Conservation (phyloP, 2,329 filamentous ascomycete species). For the Pseudogymnoascus sp. region DNA sequence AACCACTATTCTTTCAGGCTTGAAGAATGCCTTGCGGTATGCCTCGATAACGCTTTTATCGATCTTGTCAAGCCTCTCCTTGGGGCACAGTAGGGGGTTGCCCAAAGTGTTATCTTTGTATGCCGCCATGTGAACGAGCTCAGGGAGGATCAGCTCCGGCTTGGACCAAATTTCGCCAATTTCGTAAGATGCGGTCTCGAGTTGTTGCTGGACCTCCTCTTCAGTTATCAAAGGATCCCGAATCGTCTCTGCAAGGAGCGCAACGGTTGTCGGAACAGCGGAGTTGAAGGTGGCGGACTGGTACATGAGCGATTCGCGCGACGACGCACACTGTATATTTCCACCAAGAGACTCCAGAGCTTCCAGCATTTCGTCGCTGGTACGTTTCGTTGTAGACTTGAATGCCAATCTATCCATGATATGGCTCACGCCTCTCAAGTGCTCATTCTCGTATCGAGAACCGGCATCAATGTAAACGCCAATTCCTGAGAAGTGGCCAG, state of each 20-base stretch:
- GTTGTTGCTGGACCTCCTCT: conserved; percentile 76
- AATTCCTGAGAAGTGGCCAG: conserved; percentile 89
- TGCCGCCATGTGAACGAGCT: conserved; percentile 89
- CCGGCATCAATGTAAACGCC: conserved; percentile 95
- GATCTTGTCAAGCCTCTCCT: conserved; percentile 72
- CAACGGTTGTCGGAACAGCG: conserved; percentile 74
- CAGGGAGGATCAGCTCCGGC: conserved; percentile 89
- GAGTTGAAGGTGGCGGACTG: conserved; percentile 97
- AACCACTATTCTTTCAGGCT: conserved; percentile 84
- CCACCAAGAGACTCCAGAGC: conserved; percentile 81
- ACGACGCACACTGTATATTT: conserved; percentile 95
- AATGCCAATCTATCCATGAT: conserved; percentile 94
- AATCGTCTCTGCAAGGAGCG: conserved; percentile 86
- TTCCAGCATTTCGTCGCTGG: conserved; percentile 80
- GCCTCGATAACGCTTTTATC: conserved; percentile 64
- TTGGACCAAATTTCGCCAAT: conserved; percentile 97
- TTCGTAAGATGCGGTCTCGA: conserved; percentile 90
- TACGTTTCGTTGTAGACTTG: conserved; percentile 70
- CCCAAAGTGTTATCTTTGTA: conserved; percentile 95
- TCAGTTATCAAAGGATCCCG: conserved; percentile 78
- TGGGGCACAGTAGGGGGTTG: conserved; percentile 84
- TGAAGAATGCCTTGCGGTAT: conserved; percentile 79
- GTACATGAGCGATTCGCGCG: conserved; percentile 95
- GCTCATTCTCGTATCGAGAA: conserved; percentile 83
- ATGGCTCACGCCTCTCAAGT: conserved; percentile 83